Evolutionary conservation across 202 grass and related monocot species (phyloP), one percentile per base, ranked within the genome.

Genomic region (Alloteropsis angusta): DNA sequence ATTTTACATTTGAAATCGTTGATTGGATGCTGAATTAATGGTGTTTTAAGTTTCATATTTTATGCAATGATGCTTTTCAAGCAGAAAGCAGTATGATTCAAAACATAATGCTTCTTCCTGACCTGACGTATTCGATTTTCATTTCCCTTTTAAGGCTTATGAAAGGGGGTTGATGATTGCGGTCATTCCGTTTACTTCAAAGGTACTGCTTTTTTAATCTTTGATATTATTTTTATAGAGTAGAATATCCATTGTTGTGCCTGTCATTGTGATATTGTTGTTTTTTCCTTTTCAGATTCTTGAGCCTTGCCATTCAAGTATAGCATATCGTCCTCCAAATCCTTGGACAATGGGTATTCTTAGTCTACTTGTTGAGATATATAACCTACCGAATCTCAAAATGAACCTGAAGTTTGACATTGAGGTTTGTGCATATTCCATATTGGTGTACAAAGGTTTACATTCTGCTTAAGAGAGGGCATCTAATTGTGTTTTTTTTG

Each of bases 391-490:
- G 70, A 98, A 98, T 78, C 95, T 98, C 78, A 98, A 98, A 89
- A 98, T 98, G 91, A 98, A 98, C 81, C 78, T 98, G 55, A 98
- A 90, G 84, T 98, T 98, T 81, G 95, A 97, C 62, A 98, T 98
- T 72, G 95, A 98, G 95, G 95, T 98, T 84, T 45, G 71, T 94
- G 80, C 74, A 69, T 69, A 34, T 44, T 68, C 32, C 66, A 53
- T 67, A 54, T 43, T 78, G 25, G 79, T 22, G 39, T 65, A 65
- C 44, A 37, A 12, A 42, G 25, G 23, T 53, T 47, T 81, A 21
- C 78, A 73, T 75, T 64, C 58, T 64, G 42, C 67, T 86, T 57
- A 54, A 43, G 74, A 36, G 15, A 65, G 21, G 30, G 13, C 70
- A 72, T 71, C 50, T 87, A 79, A 82, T 58, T 85, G 48, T 54